These are phyloP conservation scores for Termitomyces sp. DNA, from an alignment of 768 basidiomycete genomes.

Conservation along the genomic window DNA sequence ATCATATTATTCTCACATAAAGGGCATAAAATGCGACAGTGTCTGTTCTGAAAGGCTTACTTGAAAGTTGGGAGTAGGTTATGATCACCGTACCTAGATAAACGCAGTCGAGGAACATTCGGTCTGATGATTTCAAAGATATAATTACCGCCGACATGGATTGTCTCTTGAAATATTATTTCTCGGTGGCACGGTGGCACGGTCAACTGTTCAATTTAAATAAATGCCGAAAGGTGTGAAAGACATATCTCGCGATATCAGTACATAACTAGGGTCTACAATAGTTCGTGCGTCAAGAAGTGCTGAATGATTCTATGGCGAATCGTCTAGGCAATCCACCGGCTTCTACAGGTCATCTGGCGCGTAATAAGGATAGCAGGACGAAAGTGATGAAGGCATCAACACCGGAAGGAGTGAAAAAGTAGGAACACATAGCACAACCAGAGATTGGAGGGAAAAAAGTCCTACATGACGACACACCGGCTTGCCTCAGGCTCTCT, in stretches of 20 bases:
- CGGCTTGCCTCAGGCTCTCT: slow-evolving; percentile 29
- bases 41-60: too few relatives aligned
- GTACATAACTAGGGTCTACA: slow-evolving; percentile 11
- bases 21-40: too few relatives aligned
- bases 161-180: not conserved
- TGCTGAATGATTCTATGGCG: slow-evolving; percentile 6
- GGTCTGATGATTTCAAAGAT: too few relatives aligned
- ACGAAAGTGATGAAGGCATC: not conserved
- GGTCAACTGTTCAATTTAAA: not conserved
- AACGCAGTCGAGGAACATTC: too few relatives aligned
- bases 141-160: not conserved
- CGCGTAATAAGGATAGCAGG: not conserved
- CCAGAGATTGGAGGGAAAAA: not conserved
- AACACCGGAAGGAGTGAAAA: slow-evolving; percentile 2
- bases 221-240: not conserved
- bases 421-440: not conserved
- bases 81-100: too few relatives aligned
- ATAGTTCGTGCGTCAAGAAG: slow-evolving; percentile 8
- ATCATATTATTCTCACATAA: too few relatives aligned
- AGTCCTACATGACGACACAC: slow-evolving; percentile 33
- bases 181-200: not conserved
- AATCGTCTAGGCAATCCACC: slow-evolving; percentile 3
- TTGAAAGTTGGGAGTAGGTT: too few relatives aligned
- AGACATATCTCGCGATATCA: slow-evolving; percentile 5
- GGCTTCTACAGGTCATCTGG: not conserved